These are phyloP conservation scores for Plenodomus lindquistii DNA, from an alignment of 2,329 filamentous ascomycete genomes.

Conservation along the genomic window DNA sequence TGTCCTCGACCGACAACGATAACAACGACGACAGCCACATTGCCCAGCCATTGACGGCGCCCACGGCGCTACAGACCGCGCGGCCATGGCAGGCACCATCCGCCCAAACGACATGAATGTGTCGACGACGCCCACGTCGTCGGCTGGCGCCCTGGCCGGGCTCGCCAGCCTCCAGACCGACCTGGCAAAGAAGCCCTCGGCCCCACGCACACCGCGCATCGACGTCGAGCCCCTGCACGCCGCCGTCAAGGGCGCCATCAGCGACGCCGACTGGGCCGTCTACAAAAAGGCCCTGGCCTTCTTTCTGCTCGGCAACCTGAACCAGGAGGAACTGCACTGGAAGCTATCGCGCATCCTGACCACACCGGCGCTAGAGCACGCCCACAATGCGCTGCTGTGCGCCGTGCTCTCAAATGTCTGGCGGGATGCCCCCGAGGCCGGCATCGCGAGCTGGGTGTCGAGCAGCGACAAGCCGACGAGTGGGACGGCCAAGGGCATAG, in stretches of 20 bases:
- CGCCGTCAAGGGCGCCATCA: slow-evolving; percentile 62
- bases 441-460: slow-evolving; percentile 66
- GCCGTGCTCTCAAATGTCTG: slow-evolving; percentile 62
- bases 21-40: background rate
- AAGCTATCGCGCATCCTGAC: slow-evolving; percentile 60
- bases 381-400: slow-evolving; percentile 65
- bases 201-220: slow-evolving; percentile 60
- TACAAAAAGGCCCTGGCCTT: slow-evolving; percentile 63
- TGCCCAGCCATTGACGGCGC: background rate
- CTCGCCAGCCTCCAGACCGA: slow-evolving; percentile 47
- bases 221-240: slow-evolving; percentile 67
- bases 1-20: background rate
- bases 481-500: slow-evolving; percentile 69
- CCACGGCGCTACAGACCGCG: slow-evolving; percentile 3
- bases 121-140: slow-evolving; percentile 39
- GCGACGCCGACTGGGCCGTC: slow-evolving; percentile 59
- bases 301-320: slow-evolving; percentile 64
- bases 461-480: slow-evolving; percentile 72
- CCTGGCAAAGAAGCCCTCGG: slow-evolving; percentile 50
- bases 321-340: slow-evolving; percentile 63
- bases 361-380: slow-evolving; percentile 57
- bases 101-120: slow-evolving; percentile 43
- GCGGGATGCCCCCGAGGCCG: slow-evolving; percentile 64
- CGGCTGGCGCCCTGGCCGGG: slow-evolving; percentile 39
- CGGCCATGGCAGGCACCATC: slow-evolving; percentile 45